Base-by-base conservation (phyloP, 192 early-diverging fungal genomes). In the Backusella parvicylindrica region DNA sequence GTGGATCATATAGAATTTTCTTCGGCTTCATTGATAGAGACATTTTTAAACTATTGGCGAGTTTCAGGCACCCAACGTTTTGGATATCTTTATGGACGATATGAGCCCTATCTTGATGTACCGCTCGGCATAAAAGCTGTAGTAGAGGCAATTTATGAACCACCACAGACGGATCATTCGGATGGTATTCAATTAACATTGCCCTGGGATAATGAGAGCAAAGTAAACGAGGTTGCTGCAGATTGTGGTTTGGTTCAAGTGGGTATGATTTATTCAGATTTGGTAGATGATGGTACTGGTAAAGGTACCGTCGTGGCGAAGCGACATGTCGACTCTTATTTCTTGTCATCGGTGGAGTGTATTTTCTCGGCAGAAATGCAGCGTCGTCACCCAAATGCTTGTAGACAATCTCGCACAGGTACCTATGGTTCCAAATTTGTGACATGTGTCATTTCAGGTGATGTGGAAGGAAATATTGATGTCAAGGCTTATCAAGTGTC, bases 1-100 rank as follows among this genome's bases (percentile, higher is more conserved):
- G 95, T 98, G 1, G 98, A 99, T 72, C 96, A 99, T 79, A 91
- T 99, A 18, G 96, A 98, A 85, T 98, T 99, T 83, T 93, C 96
- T 18, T 87, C 84, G 2, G 80, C 90, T 1, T 79, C 80, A 31
- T 79, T 98, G 12, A 89, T 99, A n/a, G 92, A 98, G 56, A 80
- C 85, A 28, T 93, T 98, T 78, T 85, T 98, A 72, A 77, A 89
- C 35, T 97, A 88, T 75, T 99, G 97, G 98, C 86, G 96, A 26
- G 56, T 80, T 9, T 92, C 96, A 38, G 95, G 96, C 12, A 84
- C 82, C 69, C 98, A 99, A 83, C 90, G 98, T 16, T 92, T 97
- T 74, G 98, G 96, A n/a, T 95, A 94, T 71, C 79, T 99, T 66
- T 98, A 95, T 81, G 98, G 98, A 6, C 89, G 90, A 43, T 98